Evolutionary conservation across 768 basidiomycete species (phyloP), one percentile per base, ranked within the genome.

Genomic region (Tubosaeta brunneosetosa): DNA sequence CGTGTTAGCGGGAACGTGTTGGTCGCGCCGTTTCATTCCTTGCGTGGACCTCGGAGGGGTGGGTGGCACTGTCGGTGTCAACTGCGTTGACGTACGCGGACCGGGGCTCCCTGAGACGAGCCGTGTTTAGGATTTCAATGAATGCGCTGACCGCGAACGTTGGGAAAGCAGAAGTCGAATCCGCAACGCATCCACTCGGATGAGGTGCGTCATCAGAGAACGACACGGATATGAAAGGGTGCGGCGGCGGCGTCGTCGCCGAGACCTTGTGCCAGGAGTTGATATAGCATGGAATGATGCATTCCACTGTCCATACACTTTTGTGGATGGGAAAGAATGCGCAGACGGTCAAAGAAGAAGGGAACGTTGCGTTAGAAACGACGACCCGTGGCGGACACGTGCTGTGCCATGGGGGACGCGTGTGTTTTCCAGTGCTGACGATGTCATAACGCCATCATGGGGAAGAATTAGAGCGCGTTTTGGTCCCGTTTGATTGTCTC

Each of bases 351-450:
- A 42, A 42, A 41, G 13, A 47, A 34, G 44, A 38, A 22, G 26
- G 37, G 38, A 50, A 50, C 44, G 49, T 59, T 60, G 61, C 13
- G 19, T 12, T 32, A 51, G 41, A 45, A 34, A 37, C 8, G 49
- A 17, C 17, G 37, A 38, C 53, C 57, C 59, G 55, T 66, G 65
- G 59, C 47, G 26, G 53, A 61, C 59, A 51, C 66, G 65, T 67
- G 65, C 49, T 51, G 55, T 66, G 58, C 60, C 65, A 55, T 66
- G 60, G 65, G 56, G 60, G 45, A 65, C 55, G 52, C 58, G 53
- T 61, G 58, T 56, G 44, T 56, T 44, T 49, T 27, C 38, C 44
- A 48, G 40, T 52, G 47, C 27, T 45, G 51, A 41, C 58, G 57
- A 57, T 57, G 51, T 55, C 47, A 61, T 67, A 56, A 53, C 53